Percentiles rank a stretch among this genome's conserved stretches.
Evolutionary conservation across 1,284 basidiomycete species (phyloP).

Genomic region (Rhodotorula sp.): DNA sequence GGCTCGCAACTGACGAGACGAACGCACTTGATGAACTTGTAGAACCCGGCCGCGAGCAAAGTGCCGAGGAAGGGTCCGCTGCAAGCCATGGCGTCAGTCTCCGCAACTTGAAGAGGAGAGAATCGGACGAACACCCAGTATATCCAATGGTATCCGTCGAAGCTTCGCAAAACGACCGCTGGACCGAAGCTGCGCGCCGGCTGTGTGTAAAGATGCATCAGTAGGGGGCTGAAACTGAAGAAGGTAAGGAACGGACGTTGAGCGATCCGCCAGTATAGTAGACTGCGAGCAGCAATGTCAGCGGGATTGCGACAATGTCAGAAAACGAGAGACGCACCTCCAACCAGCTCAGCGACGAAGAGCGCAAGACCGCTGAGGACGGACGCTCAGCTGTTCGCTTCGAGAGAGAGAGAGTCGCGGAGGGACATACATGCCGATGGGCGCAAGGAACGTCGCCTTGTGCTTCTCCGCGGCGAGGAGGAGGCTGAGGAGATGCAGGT

Average conservation of each 20-base stretch:
- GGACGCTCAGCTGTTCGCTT: no score
- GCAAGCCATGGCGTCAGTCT: slow-evolving; percentile 41
- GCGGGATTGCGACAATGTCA: no score
- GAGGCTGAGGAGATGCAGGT: slow-evolving; percentile 36
- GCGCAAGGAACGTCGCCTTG: slow-evolving; percentile 66
- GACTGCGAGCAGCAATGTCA: background rate
- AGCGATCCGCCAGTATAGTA: slow-evolving; percentile 8
- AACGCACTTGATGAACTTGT: slow-evolving; percentile 44
- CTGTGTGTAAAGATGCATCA: background rate
- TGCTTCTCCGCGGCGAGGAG: slow-evolving; percentile 52
- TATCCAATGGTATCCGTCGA: slow-evolving; percentile 54
- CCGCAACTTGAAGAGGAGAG: background rate
- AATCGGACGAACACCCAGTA: background rate
- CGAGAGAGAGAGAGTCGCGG: background rate
- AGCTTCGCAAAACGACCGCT: slow-evolving; percentile 61
- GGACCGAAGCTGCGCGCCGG: slow-evolving; percentile 61
- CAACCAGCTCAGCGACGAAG: slow-evolving; percentile 64
- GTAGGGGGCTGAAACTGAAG: background rate
- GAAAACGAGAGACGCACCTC: slow-evolving; percentile 47
- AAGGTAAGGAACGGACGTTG: background rate
- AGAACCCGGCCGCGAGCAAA: slow-evolving; percentile 60
- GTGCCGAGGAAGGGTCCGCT: slow-evolving; percentile 62
- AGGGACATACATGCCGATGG: slow-evolving; percentile 54
- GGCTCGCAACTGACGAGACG: no score
- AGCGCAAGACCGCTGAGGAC: slow-evolving; percentile 61